phyloP scores from a whole-genome alignment of 495 filamentous ascomycete genomes.

The Lasiosphaeria hispida region DNA sequence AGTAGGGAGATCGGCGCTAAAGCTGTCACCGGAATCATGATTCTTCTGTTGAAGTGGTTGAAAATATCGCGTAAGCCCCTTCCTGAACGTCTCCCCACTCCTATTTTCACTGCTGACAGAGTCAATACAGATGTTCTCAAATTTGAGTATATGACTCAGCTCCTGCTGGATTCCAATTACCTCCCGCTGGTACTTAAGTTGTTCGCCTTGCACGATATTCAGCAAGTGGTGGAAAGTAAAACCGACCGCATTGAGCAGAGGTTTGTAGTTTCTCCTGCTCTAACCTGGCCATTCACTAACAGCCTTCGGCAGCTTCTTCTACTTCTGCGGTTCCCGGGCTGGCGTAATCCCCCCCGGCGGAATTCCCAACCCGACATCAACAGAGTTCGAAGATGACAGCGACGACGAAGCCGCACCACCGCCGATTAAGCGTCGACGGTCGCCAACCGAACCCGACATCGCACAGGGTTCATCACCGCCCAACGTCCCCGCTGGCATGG shows the following conservation, averaged over 20 bases:
- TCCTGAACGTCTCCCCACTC: neutral
- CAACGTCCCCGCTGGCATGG: neutral
- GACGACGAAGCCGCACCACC: conserved; percentile 81
- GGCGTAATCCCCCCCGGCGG: conserved; percentile 26
- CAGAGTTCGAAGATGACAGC: conserved; percentile 35
- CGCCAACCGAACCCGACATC: conserved; percentile 30
- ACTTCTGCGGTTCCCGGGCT: conserved; percentile 67
- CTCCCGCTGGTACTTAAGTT: conserved; percentile 88
- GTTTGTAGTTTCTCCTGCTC: conserved; percentile 40
- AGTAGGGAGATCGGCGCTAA: conserved; percentile 85
- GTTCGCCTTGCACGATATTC: conserved; percentile 88
- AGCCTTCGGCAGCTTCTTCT: conserved; percentile 67
- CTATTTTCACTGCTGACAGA: neutral
- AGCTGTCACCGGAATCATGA: conserved; percentile 79
- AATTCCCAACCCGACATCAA: conserved; percentile 24
- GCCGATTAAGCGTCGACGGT: conserved; percentile 62
- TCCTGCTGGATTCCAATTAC: conserved; percentile 91
- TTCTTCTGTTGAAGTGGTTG: conserved; percentile 93
- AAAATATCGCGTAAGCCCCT: conserved; percentile 79
- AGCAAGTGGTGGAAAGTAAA: conserved; percentile 78
- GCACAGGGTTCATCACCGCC: conserved; percentile 4
- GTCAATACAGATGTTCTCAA: conserved; percentile 73
- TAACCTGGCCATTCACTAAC: neutral
- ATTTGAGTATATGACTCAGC: conserved; percentile 92
- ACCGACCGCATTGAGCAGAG: conserved; percentile 80